phyloP scores from a whole-genome alignment of 164 flowering plant species.

The Stephania cephalantha region DNA sequence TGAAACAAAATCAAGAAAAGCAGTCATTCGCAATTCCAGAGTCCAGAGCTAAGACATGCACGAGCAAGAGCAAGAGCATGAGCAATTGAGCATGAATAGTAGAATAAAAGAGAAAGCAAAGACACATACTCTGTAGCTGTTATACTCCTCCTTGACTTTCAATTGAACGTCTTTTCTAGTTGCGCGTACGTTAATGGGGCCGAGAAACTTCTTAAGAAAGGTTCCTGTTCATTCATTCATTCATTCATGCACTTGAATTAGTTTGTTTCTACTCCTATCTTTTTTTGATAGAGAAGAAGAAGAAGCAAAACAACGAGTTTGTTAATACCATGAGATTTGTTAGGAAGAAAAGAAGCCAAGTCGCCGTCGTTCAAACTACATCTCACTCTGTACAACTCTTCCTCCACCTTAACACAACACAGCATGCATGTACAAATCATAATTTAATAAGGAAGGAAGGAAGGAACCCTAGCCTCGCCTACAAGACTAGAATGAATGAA shows the following conservation, averaged over 20 bases:
- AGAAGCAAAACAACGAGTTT: neutral
- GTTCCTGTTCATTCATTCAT: slow-evolving; percentile 31
- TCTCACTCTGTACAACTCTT: slow-evolving; percentile 33
- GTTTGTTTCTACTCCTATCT: no score
- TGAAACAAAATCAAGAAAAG: no score
- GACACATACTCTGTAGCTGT: slow-evolving; percentile 63
- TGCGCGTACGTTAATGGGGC: slow-evolving; percentile 91
- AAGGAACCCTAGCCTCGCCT: no score
- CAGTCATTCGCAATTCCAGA: neutral
- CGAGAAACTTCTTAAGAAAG: slow-evolving; percentile 83
- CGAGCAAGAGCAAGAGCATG: neutral
- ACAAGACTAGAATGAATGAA: no score
- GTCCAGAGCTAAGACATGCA: neutral
- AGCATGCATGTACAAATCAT: no score
- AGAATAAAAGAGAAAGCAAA: neutral
- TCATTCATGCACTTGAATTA: no score
- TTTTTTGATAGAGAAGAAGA: no score
- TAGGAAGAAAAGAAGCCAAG: slow-evolving; percentile 42
- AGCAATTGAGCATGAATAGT: neutral
- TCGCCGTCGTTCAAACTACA: slow-evolving; percentile 39
- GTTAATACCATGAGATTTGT: slow-evolving; percentile 31
- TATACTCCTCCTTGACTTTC: slow-evolving; percentile 96
- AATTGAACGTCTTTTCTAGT: slow-evolving; percentile 72
- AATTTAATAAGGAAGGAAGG: no score
- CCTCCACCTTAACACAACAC: slow-evolving; percentile 29